Base-by-base conservation (phyloP, 768 basidiomycete species). In the Leucogyrophana mollusca region DNA sequence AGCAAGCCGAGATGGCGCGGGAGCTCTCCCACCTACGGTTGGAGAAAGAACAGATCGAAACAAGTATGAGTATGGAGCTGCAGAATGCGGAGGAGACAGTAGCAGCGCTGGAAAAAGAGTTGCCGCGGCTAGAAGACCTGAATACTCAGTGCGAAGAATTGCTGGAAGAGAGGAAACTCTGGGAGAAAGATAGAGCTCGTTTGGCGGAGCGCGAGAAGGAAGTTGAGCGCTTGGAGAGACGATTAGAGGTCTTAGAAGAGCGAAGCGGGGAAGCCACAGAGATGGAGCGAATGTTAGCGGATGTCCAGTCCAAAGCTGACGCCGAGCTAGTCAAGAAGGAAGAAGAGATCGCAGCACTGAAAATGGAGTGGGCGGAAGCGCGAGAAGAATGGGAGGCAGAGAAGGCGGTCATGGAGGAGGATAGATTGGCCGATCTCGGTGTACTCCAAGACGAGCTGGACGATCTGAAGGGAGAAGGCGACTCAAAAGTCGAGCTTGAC, bases 31-130 rank as follows among this genome's bases (percentile, higher is more conserved):
- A 82, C 50, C 63, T 87, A 38, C 71, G 68, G 47, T 57, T 85
- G 45, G 89, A 90, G 60, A 90, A 87, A 66, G 76, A 81, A 40
- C 76, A 86, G 54, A 67, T 83, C 11, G 82, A 87, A 60, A 81
- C 81, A 2, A 73, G 75, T 50, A 71, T 85, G 68, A 72, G 73
- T 1, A 71, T 83, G 70, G 87, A 90, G 49, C 64, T 86, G 32
- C 82, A 84, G 58, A 76, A 64, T 37, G 80, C 84, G 1, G 79
- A 87, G 56, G 86, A 87, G 39, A 82, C 77, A 27, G 80, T 85
- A 34, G 64, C 67, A 14, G 72, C 76, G 1, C 56, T 89, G 43
- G 77, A 84, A 61, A 62, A 69, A 45, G 79, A 87, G 43, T 55
- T 83, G 21, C 76, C 73, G 6, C 69, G 71, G 49, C 61, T 82